A percentile compares a stretch with the other conserved stretches of the same genome.
phyloP scores from a whole-genome alignment of 352 stramenopile species.

The Phytophthora colocasiae region DNA sequence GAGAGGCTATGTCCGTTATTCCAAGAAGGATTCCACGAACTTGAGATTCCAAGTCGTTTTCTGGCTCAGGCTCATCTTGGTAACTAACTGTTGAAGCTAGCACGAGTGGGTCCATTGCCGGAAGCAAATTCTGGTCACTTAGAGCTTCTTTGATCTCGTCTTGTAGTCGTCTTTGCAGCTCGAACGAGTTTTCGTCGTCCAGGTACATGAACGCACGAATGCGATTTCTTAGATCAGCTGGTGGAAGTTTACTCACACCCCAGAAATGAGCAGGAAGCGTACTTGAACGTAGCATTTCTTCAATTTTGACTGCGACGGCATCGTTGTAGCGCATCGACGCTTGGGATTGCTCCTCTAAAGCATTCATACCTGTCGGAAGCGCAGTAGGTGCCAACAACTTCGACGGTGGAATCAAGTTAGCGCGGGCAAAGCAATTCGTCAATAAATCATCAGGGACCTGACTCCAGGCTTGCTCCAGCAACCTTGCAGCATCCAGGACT shows the following conservation, averaged over 20 bases:
- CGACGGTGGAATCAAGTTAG: conserved; percentile 25
- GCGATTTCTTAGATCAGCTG: conserved; percentile 3
- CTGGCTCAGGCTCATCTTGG: not conserved
- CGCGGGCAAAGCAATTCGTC: conserved; percentile 29
- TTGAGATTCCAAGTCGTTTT: conserved; percentile 8
- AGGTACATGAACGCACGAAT: conserved; percentile 21
- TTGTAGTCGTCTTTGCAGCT: conserved; percentile 28
- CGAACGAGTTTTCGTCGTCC: conserved; percentile 24
- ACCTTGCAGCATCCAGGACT: conserved; percentile 34
- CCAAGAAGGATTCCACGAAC: conserved; percentile 26
- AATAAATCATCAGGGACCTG: conserved; percentile 25
- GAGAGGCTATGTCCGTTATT: conserved; percentile 29
- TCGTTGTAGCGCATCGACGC: conserved; percentile 7
- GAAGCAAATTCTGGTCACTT: conserved; percentile 1
- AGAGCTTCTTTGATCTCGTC: conserved; percentile 29
- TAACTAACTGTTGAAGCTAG: not conserved
- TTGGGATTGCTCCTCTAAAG: conserved; percentile 2
- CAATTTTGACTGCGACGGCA: conserved; percentile 26
- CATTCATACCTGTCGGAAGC: not conserved
- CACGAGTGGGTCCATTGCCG: not conserved
- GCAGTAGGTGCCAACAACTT: conserved; percentile 21
- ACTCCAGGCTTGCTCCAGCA: conserved; percentile 27
- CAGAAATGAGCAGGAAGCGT: not conserved
- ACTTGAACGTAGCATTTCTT: conserved; percentile 27
- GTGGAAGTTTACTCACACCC: not conserved